Base-by-base conservation (phyloP, 1,284 basidiomycete species). In the Clitocybe nebularis region DNA sequence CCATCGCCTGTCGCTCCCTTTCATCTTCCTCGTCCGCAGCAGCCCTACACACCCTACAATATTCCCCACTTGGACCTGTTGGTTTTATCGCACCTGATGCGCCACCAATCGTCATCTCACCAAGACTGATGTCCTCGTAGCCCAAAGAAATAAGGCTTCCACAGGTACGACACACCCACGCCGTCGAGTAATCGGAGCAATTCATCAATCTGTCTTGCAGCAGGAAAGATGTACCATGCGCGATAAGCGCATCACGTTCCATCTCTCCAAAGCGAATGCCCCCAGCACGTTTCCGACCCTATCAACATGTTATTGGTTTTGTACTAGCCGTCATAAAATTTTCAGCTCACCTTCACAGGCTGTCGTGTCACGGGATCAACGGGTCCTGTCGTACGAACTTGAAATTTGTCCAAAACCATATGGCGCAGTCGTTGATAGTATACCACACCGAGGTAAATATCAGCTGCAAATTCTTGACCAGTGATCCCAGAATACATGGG, bases 401-500 rank as follows among this genome's bases (percentile, higher is more conserved):
- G 96, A 79, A 95, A 99, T 70, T 99, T 99, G 75, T 99, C 96
- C 57, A 97, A 78, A 42, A 99, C 96, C 96, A 99, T 99, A 78
- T 99, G 96, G 55, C 96, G 84, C 47, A 99, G 75, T 47, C 96
- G 87, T 65, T 99, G 96, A 68, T 99, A 99, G 72, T 97, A 98
- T 39, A 99, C 95, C 34, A 97, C 85, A 16, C 96, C 96, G 48
- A 99, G 80, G 68, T 99, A 99, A 59, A 99, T 99, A 63, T 99
- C 96, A 3, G 95, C 94, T 13, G 89, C 85, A 64, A 99, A 97
- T 70, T 99, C 96, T 67, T 98, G 79, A 14, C 96, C 96, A 5
- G 96, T 99, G 62, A 99, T 96, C 26, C 96, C 96, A 48, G 94
- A 98, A 67, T 99, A 99, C 96, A 99, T 99, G 5, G 96, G 94